Conservation (phyloP, 148 eudicot genomes). For the Silene conica region DNA sequence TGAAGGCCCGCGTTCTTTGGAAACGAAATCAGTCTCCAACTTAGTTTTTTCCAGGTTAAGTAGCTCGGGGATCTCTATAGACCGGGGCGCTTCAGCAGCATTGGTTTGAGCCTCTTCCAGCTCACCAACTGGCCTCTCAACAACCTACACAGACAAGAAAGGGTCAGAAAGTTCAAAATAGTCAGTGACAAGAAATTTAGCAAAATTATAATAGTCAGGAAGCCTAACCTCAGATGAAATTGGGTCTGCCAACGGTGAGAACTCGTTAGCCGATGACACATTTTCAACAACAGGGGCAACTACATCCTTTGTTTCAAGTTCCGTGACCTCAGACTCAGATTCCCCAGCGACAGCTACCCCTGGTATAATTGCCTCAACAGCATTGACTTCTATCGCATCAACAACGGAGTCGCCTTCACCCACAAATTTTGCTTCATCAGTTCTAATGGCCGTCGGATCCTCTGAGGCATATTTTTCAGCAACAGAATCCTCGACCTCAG, state of each 20-base stretch:
- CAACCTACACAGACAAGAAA: constrained; percentile 20
- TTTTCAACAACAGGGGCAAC: constrained; percentile 15
- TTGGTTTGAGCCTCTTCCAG: not conserved
- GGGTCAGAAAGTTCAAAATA: constrained; percentile 16
- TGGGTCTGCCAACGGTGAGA: constrained; percentile 19
- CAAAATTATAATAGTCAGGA: constrained; percentile 16
- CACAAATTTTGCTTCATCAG: constrained; percentile 17
- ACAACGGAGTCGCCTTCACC: constrained; percentile 37
- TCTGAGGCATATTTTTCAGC: constrained; percentile 21
- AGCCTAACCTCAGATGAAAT: constrained; percentile 29
- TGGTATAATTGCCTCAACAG: constrained; percentile 24
- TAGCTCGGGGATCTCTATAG: constrained; percentile 16
- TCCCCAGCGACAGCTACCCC: constrained; percentile 39
- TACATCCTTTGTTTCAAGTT: constrained; percentile 14
- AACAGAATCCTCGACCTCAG: constrained; percentile 13
- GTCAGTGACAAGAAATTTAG: constrained; percentile 3
- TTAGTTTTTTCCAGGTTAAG: constrained; percentile 11
- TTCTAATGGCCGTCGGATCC: constrained; percentile 16
- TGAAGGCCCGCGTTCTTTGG: constrained; percentile 28
- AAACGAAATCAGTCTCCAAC: constrained; percentile 24
- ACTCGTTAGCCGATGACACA: constrained; percentile 24
- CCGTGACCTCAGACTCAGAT: constrained; percentile 2
- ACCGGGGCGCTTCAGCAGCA: constrained; percentile 15
- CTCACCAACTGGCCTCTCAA: constrained; percentile 12
- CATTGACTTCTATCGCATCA: constrained; percentile 29